Evolutionary conservation across 23 red algal genomes (phyloP).

Genomic region (Gracilaria gracilis): DNA sequence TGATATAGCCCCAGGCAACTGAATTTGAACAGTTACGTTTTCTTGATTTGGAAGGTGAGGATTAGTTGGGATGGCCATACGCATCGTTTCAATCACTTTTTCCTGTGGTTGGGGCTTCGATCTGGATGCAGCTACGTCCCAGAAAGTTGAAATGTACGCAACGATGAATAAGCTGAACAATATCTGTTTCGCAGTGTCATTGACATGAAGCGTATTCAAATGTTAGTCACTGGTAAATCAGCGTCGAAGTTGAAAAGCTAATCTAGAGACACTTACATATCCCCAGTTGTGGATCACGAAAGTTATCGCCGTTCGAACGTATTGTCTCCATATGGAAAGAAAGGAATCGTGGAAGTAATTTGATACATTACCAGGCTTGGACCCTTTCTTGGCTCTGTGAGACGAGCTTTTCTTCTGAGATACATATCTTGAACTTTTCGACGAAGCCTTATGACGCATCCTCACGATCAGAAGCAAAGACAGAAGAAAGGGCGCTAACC

Average conservation of each 20-base stretch:
- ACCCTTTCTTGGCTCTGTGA: background rate
- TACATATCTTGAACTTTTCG: background rate
- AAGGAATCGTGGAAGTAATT: background rate
- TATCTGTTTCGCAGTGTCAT: background rate
- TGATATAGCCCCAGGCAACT: slow-evolving; percentile 38
- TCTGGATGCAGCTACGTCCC: slow-evolving; percentile 16
- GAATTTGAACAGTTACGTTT: slow-evolving; percentile 32
- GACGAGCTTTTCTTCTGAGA: background rate
- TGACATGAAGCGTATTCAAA: background rate
- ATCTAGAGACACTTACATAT: slow-evolving; percentile 8
- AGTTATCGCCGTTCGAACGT: background rate
- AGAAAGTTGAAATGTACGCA: slow-evolving; percentile 11
- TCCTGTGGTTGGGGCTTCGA: background rate
- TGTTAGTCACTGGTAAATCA: background rate
- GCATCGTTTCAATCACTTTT: slow-evolving; percentile 5
- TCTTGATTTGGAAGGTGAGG: slow-evolving; percentile 24
- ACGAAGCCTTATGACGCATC: background rate
- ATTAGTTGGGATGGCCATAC: slow-evolving; percentile 31
- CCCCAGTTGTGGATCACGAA: slow-evolving; percentile 10
- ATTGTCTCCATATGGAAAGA: background rate
- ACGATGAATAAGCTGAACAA: slow-evolving; percentile 29
- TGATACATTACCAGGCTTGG: background rate
- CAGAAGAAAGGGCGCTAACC: background rate
- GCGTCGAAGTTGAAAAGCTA: background rate
- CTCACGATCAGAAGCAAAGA: background rate